These are phyloP conservation scores for Debaryomyces castellii DNA, from an alignment of 805 yeast genomes.

Conservation along the genomic window DNA sequence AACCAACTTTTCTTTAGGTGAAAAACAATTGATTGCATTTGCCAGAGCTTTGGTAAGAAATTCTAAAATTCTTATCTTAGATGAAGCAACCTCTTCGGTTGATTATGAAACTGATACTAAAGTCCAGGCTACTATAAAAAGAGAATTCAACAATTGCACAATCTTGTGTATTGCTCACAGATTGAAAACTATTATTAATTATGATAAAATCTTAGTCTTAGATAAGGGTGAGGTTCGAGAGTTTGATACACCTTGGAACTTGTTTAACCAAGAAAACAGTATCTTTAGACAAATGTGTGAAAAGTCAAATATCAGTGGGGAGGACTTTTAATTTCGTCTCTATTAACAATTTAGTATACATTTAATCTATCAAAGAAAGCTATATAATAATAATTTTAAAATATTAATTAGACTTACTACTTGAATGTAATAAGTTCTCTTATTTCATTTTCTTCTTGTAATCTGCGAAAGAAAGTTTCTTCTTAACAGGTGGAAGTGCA, in stretches of 20 bases:
- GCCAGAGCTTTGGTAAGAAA: constrained; percentile 82
- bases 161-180: constrained; percentile 89
- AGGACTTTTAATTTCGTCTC: constrained; percentile 37
- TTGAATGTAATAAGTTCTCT: not conserved
- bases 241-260: constrained; percentile 70
- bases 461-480: constrained; percentile 72
- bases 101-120: constrained; percentile 85
- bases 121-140: constrained; percentile 71
- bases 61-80: constrained; percentile 74
- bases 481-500: constrained; percentile 25
- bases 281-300: constrained; percentile 73
- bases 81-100: constrained; percentile 80
- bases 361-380: not conserved
- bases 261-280: constrained; percentile 52
- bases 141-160: constrained; percentile 70
- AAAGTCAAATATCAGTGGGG: constrained; percentile 40
- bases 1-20: constrained; percentile 71
- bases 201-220: constrained; percentile 77
- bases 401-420: not conserved
- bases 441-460: constrained; percentile 59
- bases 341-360: not conserved
- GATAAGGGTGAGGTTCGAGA: constrained; percentile 78
- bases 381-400: not conserved
- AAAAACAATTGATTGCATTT: constrained; percentile 73
- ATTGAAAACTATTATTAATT: constrained; percentile 68